Base-by-base conservation (phyloP, 2,329 filamentous ascomycete genomes). In the Trichoderma sp. region DNA sequence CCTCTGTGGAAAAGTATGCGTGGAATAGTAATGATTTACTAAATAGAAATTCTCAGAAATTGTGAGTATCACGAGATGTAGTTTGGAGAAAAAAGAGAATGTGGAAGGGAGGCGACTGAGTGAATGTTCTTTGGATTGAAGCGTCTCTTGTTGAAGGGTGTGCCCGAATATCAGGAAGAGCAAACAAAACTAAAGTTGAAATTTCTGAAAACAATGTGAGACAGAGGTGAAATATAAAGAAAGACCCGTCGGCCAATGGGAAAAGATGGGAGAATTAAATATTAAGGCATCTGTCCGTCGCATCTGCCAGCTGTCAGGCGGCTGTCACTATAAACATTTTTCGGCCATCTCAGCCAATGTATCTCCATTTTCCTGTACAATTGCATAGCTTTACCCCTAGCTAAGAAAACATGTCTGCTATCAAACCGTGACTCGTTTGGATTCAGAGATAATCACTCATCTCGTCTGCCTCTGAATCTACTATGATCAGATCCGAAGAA, bases 361-460 rank as follows among this genome's bases (percentile, higher is more conserved):
- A 68, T 29, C 53, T 33, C 79, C 56, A 73, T 75, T 63, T 53
- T 63, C 31, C 60, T 63, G 60, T 35, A 53, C 29, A 31, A 29
- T 24, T 64, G 45, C 59, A 60, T 50, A 65, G 18, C 21, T 24
- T 31, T 59, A 24, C 21, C 50, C 24, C 31, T 27, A 65, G 18
- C 14, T 12, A 18, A 41, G 68, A n/a, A 45, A 45, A 45, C 16
- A 12, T 27, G 56, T 21, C 56, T 69, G 38, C 41, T 29, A 59
- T 29, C 38, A 62, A 35, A 56, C 50, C 21, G 50, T 24, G 50
- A 21, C 50, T 56, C 50, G 3, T 56, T 56, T 6, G 50, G 50
- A 24, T 24, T 56, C 21, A 24, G 21, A 56, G 21, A 24, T 14
- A 24, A 21, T 16, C 21, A 24, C n/a, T n/a, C 59, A 31, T 62